Evolutionary conservation across 2,329 filamentous ascomycete genomes (phyloP).

Genomic region (Stagonosporopsis rhizophila): DNA sequence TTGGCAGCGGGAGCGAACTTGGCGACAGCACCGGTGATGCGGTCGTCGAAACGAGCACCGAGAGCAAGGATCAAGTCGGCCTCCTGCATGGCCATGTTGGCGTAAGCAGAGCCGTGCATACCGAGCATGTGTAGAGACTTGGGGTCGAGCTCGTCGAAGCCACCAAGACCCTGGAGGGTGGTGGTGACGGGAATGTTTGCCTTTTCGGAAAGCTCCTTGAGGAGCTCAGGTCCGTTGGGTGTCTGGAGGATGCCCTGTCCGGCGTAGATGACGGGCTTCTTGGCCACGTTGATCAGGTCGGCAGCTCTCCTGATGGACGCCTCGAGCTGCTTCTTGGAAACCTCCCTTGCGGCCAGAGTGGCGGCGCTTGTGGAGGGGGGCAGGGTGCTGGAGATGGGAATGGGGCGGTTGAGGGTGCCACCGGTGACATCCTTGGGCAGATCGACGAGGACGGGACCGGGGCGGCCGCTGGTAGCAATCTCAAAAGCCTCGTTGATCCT

Average conservation of each 20-base stretch:
- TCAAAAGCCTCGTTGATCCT: conserved; percentile 98
- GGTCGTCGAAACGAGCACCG: conserved; percentile 93
- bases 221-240: conserved; percentile 77
- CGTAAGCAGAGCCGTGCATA: conserved; percentile 97
- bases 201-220: conserved; percentile 90
- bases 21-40: conserved; percentile 80
- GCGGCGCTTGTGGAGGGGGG: conserved; percentile 87
- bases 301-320: conserved; percentile 79
- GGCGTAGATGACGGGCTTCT: conserved; percentile 95
- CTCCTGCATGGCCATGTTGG: conserved; percentile 98
- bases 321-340: conserved; percentile 75
- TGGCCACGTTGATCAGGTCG: conserved; percentile 81
- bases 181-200: conserved; percentile 92
- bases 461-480: conserved; percentile 92
- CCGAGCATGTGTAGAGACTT: conserved; percentile 98
- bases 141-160: conserved; percentile 88
- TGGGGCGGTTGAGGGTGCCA: conserved; percentile 79
- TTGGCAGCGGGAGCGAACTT: conserved; percentile 92
- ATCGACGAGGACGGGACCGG: conserved; percentile 93
- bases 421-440: conserved; percentile 96
- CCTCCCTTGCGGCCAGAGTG: conserved; percentile 77
- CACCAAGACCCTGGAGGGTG: conserved; percentile 91
- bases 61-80: conserved; percentile 95
- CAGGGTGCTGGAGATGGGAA: conserved; percentile 76
- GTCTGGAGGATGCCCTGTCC: conserved; percentile 86